phyloP scores from a whole-genome alignment of 257 asterid genomes.

The Mitragyna speciosa region DNA sequence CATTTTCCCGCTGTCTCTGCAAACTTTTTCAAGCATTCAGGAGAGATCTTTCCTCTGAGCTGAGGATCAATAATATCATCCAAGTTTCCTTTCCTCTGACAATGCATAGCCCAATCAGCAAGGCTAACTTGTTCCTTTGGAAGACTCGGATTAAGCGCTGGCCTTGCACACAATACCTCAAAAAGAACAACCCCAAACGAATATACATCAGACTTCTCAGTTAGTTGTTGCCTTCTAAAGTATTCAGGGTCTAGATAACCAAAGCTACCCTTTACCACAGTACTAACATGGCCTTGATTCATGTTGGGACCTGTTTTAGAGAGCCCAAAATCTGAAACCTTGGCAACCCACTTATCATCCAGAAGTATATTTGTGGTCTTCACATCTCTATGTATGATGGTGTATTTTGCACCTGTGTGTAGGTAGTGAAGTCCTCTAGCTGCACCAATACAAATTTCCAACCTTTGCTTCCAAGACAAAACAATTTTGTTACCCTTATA shows the following conservation, averaged over 20 bases:
- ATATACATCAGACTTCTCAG: constrained; percentile 83
- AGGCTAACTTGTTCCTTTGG: constrained; percentile 83
- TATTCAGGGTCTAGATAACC: constrained; percentile 89
- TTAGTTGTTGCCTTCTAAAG: constrained; percentile 69
- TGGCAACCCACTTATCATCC: constrained; percentile 87
- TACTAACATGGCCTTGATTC: constrained; percentile 83
- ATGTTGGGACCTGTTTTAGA: constrained; percentile 81
- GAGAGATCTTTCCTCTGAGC: constrained; percentile 57
- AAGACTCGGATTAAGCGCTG: constrained; percentile 66
- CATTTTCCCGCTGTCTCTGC: constrained; percentile 73
- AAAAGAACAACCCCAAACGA: constrained; percentile 90
- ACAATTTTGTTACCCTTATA: constrained; percentile 61
- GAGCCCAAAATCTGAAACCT: constrained; percentile 87
- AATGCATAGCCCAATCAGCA: constrained; percentile 71
- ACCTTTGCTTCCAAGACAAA: constrained; percentile 74
- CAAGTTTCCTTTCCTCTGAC: constrained; percentile 54
- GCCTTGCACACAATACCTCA: constrained; percentile 74
- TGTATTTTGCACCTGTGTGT: constrained; percentile 82
- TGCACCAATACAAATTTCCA: constrained; percentile 78
- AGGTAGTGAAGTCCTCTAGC: constrained; percentile 87
- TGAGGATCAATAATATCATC: constrained; percentile 72
- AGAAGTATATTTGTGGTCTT: constrained; percentile 81
- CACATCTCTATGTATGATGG: constrained; percentile 88
- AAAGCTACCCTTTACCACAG: constrained; percentile 83
- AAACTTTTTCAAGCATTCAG: constrained; percentile 60